A percentile compares a stretch with the other conserved stretches of the same genome.
phyloP scores from a whole-genome alignment of 73 alveolate genomes.

The Stentor coeruleus region DNA sequence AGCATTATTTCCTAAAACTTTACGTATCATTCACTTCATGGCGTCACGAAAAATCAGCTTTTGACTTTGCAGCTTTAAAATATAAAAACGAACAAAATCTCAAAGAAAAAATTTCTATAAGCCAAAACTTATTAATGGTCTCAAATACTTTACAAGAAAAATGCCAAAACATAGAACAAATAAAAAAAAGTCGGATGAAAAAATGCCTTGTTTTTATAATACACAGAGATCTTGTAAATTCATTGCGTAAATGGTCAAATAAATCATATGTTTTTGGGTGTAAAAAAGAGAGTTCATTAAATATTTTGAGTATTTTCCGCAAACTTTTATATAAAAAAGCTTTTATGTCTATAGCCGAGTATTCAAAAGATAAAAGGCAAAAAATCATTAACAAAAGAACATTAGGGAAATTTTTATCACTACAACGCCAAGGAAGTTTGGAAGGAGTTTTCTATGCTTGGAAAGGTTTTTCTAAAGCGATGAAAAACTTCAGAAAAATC shows the following conservation, averaged over 20 bases:
- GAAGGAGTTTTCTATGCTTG: not conserved
- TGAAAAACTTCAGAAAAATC: not conserved
- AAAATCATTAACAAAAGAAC: not conserved
- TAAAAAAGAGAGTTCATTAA: not conserved
- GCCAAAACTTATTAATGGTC: not conserved
- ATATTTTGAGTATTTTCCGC: not conserved
- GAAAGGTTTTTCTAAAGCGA: not conserved
- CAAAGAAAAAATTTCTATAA: not conserved
- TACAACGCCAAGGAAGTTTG: not conserved
- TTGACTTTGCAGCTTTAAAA: not conserved
- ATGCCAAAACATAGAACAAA: not conserved
- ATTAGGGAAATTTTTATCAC: not conserved
- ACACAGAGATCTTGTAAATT: not conserved
- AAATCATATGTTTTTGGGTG: not conserved
- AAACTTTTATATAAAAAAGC: not conserved
- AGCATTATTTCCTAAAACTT: not conserved
- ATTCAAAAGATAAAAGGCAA: not conserved
- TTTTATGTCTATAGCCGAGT: not conserved
- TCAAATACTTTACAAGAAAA: too few relatives aligned
- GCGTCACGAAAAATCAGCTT: not conserved
- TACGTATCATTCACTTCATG: not conserved
- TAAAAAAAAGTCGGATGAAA: not conserved
- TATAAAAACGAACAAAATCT: not conserved
- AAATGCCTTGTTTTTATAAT: not conserved
- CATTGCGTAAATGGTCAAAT: not conserved